Evolutionary conservation across 2,329 filamentous ascomycete genomes (phyloP).

Genomic region (Ceratocystis variospora): DNA sequence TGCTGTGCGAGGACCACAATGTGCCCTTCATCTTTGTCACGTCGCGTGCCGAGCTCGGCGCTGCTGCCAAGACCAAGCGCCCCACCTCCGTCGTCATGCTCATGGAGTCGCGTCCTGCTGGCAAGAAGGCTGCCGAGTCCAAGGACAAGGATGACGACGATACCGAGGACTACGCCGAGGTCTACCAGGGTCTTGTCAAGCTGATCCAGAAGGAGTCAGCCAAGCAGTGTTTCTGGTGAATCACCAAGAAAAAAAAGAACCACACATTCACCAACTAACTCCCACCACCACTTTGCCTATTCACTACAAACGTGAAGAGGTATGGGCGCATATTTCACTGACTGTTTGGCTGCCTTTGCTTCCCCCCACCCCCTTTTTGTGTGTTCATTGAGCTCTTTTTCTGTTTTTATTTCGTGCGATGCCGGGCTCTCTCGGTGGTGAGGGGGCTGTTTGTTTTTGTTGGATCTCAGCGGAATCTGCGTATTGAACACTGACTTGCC

Average conservation of each 20-base stretch:
- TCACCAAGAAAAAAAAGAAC: neutral
- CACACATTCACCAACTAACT: neutral
- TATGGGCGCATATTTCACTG: too few species aligned
- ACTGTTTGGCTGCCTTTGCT: neutral
- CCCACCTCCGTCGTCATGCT: conserved; percentile 95
- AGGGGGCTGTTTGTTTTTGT: neutral
- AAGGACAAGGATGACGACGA: conserved; percentile 34
- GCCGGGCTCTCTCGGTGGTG: neutral
- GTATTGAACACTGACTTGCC: neutral
- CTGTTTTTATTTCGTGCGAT: conserved; percentile 2
- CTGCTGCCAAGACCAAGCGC: conserved; percentile 85
- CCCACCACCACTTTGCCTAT: too few species aligned
- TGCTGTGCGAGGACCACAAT: conserved; percentile 95
- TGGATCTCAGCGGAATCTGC: neutral
- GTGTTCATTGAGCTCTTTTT: neutral
- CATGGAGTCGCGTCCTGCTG: conserved; percentile 41
- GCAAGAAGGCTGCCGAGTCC: conserved; percentile 33
- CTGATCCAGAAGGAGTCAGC: conserved; percentile 50
- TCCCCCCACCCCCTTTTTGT: neutral
- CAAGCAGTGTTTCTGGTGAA: conserved; percentile 39
- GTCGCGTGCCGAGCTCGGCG: conserved; percentile 83
- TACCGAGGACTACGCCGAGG: conserved; percentile 47
- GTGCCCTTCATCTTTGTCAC: conserved; percentile 93
- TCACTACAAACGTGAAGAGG: too few species aligned
- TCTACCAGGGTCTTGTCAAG: conserved; percentile 52